Evolutionary conservation across 2,329 filamentous ascomycete genomes (phyloP), one percentile per base, ranked within the genome.

Genomic region (Fusarium clavum): DNA sequence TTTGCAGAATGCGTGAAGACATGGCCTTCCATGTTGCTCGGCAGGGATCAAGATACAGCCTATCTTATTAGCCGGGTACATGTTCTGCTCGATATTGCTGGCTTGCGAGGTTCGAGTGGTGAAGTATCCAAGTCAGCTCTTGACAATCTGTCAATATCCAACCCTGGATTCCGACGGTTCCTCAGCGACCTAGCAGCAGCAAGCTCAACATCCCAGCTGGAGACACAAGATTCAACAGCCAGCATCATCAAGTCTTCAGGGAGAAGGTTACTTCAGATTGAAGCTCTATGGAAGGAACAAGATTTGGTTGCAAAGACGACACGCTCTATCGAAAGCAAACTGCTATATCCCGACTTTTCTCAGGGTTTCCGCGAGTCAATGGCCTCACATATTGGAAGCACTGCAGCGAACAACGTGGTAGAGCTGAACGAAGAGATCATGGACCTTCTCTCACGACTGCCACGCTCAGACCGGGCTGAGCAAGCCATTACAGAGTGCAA

Each of bases 61-160:
- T 77, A 78, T 48, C 62, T 81, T 11, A 60, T 78, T 8, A 74
- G 77, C 3, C 79, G 81, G 10, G 43, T 80, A 8, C 72, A 73
- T 25, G 77, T 78, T 6, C 67, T 82, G 11, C 69, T 85, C 18
- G 73, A 84, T 25, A 74, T 81, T 3, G 80, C 78, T 22, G 80
- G 80, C 6, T 64, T 81, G 30, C 61, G 49, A 20, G 46, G 18
- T 6, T 56, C 29, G n/a, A 56, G 52, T 8, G 34, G 22, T 9
- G 32, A 46, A 24, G 58, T 64, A 7, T 59, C 71, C 13, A 61
- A 57, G 18, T 60, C 64, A 10, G 54, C 56, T 40, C 53, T 79
- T 25, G 51, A 56, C n/a, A 77, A 74, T 29, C 49, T 81, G 34
- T 69, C 67, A 10, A 74, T 79, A 30, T 76, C 76, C 2, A 53